Conservation (phyloP, 2,329 filamentous ascomycete species). For the Diaporthe sp. region DNA sequence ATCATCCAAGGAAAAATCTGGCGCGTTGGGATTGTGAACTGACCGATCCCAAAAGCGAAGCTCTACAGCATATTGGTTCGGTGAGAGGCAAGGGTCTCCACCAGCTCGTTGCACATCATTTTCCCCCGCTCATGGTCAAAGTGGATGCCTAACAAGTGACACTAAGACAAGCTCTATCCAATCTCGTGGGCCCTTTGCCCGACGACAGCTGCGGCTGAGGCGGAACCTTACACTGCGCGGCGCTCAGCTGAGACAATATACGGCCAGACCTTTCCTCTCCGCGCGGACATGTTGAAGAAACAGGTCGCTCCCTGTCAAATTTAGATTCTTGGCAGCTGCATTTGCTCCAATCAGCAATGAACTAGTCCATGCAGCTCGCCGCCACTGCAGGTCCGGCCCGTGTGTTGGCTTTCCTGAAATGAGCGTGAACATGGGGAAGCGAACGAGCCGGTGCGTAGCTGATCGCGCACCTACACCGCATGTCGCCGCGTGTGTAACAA, state of each 20-base stretch:
- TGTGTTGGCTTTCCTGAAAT: background rate
- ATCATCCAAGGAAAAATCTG: background rate
- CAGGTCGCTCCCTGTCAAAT: background rate
- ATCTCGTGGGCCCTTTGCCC: background rate
- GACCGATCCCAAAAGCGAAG: too few species aligned
- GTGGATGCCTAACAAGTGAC: background rate
- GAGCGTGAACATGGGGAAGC: background rate
- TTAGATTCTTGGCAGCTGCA: background rate
- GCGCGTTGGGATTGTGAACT: too few species aligned
- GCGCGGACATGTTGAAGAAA: background rate
- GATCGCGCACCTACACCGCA: background rate
- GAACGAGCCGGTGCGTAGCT: background rate
- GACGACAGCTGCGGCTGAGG: constrained; percentile 5
- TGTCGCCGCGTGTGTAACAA: background rate
- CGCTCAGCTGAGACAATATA: background rate
- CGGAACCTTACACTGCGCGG: background rate
- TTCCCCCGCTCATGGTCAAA: background rate
- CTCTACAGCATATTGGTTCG: background rate
- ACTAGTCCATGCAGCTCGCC: background rate
- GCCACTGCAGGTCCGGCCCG: constrained; percentile 18
- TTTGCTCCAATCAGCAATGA: background rate
- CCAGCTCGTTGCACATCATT: background rate
- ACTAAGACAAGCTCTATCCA: background rate
- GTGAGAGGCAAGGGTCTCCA: background rate
- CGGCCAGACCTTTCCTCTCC: background rate